Percentiles rank a stretch among this genome's conserved stretches.
phyloP scores from a whole-genome alignment of 805 yeast species.

The Yarrowia deformans region DNA sequence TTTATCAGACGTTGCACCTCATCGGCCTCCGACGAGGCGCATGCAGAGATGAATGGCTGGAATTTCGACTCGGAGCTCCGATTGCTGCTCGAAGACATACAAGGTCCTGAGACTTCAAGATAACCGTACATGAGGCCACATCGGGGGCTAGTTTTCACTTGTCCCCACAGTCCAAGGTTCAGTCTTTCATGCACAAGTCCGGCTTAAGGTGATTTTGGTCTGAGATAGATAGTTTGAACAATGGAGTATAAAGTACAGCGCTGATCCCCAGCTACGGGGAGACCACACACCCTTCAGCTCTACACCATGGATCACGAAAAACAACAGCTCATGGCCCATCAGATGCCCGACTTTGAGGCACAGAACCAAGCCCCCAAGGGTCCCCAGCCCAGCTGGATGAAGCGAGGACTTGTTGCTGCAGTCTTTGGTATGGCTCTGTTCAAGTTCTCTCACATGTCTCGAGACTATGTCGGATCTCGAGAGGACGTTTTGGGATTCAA shows the following conservation, averaged over 20 bases:
- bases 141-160: not conserved
- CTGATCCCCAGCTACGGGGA: not conserved
- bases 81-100: no score
- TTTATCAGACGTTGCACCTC: not conserved
- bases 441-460: constrained; percentile 12
- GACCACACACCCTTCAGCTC: not conserved
- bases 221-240: not conserved
- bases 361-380: constrained; percentile 1
- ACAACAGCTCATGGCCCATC: constrained; percentile 13
- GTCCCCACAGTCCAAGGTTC: constrained; percentile 14
- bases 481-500: constrained; percentile 6
- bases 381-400: constrained; percentile 23
- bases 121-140: not conserved
- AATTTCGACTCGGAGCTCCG: no score
- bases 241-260: constrained; percentile 13
- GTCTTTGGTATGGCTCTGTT: constrained; percentile 15
- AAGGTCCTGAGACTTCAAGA: not conserved
- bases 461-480: constrained; percentile 2
- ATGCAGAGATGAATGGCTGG: not conserved
- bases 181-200: not conserved
- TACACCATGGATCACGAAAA: constrained; percentile 25
- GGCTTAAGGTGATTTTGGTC: constrained; percentile 16
- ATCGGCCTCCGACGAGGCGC: not conserved
- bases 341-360: constrained; percentile 22
- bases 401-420: constrained; percentile 14